These are phyloP conservation scores for Nicotiana undulata DNA, from an alignment of 257 asterid genomes.

Conservation along the genomic window DNA sequence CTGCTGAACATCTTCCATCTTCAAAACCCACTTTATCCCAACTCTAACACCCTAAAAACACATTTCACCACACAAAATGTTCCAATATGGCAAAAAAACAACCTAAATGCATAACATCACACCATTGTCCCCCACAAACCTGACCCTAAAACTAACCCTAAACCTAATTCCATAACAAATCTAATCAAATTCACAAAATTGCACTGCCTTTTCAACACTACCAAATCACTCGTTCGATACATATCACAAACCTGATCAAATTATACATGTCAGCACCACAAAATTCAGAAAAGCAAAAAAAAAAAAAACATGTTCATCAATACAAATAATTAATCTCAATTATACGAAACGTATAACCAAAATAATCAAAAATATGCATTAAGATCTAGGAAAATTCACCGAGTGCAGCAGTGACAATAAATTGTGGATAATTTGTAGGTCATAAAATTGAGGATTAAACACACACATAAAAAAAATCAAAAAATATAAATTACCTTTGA, in stretches of 20 bases:
- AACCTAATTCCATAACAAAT: constrained; percentile 24
- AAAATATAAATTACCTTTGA: background rate
- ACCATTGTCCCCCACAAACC: background rate
- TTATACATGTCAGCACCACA: background rate
- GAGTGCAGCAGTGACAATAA: constrained; percentile 9
- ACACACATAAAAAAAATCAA: background rate
- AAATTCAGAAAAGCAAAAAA: constrained; percentile 13
- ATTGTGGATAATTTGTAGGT: constrained; percentile 17
- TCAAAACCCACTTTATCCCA: constrained; percentile 24
- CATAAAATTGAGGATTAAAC: constrained; percentile 11
- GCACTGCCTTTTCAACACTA: constrained; percentile 18
- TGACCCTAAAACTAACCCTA: constrained; percentile 34
- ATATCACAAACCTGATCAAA: constrained; percentile 56
- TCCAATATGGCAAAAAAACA: background rate
- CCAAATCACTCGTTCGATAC: constrained; percentile 31
- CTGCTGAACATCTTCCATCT: constrained; percentile 71
- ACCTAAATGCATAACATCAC: constrained; percentile 3
- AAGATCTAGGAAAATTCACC: constrained; percentile 24
- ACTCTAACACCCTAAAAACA: constrained; percentile 7
- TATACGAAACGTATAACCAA: background rate
- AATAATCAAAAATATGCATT: background rate
- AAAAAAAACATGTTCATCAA: constrained; percentile 6
- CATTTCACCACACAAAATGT: constrained; percentile 3
- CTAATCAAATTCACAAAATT: constrained; percentile 16
- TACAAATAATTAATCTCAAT: background rate